Evolutionary conservation across 805 yeast species (phyloP), one percentile per base, ranked within the genome.

Genomic region (Jamesozyma jinghongensis): DNA sequence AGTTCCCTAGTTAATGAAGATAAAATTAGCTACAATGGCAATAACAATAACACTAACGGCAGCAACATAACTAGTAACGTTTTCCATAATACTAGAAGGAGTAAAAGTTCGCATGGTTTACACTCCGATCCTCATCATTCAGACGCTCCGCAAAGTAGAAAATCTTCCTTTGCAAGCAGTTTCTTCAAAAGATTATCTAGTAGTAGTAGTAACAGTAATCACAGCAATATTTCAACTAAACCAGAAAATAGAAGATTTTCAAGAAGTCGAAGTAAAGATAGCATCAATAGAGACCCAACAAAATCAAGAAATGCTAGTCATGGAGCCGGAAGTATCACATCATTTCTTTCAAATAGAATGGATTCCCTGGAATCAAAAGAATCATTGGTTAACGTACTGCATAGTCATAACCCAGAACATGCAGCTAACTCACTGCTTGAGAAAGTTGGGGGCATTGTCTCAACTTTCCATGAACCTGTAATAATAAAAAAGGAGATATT

Each of bases 91-190:
- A 22, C 6, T 6, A 22, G 10, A 10, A 22, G 10, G 6, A 22
- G 10, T 22, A 22, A 10, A 22, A 22, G 10, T 6, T 10, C 26
- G 6, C 26, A 22, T 10, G 10, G 26, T 7, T 10, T 22, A 7
- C 26, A 22, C 10, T 22, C 26, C 10, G 26, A 22, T 22, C 14
- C 27, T 17, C 20, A 27, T 18, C 41, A 38, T 31, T 25, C 32
- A 19, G 39, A 39, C 25, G 32, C 40, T 28, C 13, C 33, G 5
- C 52, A 51, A 3, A 42, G 51, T 27, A 49, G 59, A 29, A 56
- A 56, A 41, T 42, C 47, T 16, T 56, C 61, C 2, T 51, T 56
- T 40, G 59, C 61, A 2, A 54, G 49, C 12, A 43, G 43, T 22
- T 31, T 56, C 2, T 49, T 56, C 13, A 56, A 53, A 40, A 49